Evolutionary conservation across 139 green algal genomes (phyloP), one percentile per base, ranked within the genome.

Genomic region (Tetraselmis chui): DNA sequence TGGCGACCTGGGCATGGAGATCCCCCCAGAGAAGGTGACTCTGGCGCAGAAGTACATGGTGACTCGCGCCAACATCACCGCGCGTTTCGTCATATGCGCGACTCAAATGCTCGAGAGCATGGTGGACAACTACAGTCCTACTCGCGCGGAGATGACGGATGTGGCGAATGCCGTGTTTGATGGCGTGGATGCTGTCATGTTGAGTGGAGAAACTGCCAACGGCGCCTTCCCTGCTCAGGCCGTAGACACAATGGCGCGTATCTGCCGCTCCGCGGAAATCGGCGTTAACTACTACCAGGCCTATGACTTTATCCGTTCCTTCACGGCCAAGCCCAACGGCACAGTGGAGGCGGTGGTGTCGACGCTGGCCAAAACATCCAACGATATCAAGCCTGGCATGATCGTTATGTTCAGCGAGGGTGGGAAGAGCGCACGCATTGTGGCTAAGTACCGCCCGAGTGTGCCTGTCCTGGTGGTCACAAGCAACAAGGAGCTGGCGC

Each of bases 1-100:
- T 24, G 92, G 92, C 23, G 91, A 94, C 81, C 84, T 95, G 83
- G 92, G 90, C 75, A 94, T 94, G 92, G 90, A 94, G 83, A 89
- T 90, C 31, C 87, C 87, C 2, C 45, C 86, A 11, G 89, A 92
- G 84, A 91, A 93, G 86, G 89, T 93, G 2, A 79, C 88, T 1
- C 81, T 93, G 0, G 90, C 90, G 2, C 90, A 93, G 83, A 94
- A 93, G 89, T 82, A 91, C 86, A 90, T 95, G 85, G 90, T 93
- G 45, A 91, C 88, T 26, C 93, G 93, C 80, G 85, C 80, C 79
- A 84, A 89, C 82, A 85, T 86, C 31, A 79, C 83, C 2, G 84
- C 79, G 2, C 79, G 31, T 1, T 84, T 83, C 27, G 80, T 84
- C 78, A 84, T 89, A 67, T 83, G 67, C 78, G 86, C 86, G 29